Evolutionary conservation across 768 basidiomycete genomes (phyloP), one percentile per base, ranked within the genome.

Genomic region (Tephrocybe rancida): DNA sequence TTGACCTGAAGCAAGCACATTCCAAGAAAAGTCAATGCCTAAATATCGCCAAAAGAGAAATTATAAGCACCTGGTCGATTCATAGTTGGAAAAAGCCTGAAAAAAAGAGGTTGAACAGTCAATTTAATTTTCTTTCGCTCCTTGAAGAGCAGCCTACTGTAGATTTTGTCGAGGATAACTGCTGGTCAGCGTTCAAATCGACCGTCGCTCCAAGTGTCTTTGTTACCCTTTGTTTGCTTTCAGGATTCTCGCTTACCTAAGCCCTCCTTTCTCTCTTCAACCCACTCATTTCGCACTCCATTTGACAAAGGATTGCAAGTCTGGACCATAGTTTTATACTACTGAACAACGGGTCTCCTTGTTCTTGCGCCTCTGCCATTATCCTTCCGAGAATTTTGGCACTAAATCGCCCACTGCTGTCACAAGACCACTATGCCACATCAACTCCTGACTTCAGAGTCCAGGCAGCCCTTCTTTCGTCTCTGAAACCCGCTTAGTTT

Each of bases 51-150:
- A 49, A 48, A 57, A 43, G 50, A 37, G 37, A 25, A 44, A 21
- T 22, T 34, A 61, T 32, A 65, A 76, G 56, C 52, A 80, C 84
- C 83, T 79, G 82, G 79, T 74, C 84, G 74, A 76, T 85, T 85
- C 84, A 85, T 85, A 59, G 62, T 73, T 72, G 69, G 45, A 60
- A 64, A 65, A 67, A 58, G 55, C 52, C 62, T 67, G 54, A 51
- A 68, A 70, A 67, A 69, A 55, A 48, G 39, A 53, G 45, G 48
- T 44, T 34, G 26, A 39, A 41, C 42, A 13, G 7, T 47, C 13
- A 46, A n/a, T 13, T 37, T 18, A 0, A 5, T 49, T 34, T 14
- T 44, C 21, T 26, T 14, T 24, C 21, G 34, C 21, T 21, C 29
- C 19, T 10, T 14, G 25, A 41, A 34, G 39, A 25, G 21, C 6